Evolutionary conservation across 1,139 yeast species (phyloP), one percentile per base, ranked within the genome.

Genomic region (Taphrina populina): DNA sequence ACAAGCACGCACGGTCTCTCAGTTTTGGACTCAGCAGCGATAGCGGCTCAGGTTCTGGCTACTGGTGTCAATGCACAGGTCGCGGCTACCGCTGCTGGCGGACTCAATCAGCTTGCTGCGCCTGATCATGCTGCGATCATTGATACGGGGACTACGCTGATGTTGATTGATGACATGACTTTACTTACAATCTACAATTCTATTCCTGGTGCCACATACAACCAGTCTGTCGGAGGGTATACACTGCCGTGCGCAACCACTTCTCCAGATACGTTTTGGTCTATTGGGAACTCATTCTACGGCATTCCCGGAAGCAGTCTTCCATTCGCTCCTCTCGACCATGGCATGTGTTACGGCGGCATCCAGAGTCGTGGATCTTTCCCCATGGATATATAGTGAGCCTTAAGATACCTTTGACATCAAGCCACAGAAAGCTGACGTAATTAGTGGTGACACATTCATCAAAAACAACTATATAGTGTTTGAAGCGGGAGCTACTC

Each of bases 111-210:
- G 20, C 39, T 41, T 3, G 46, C 37, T 13, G 23, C 29, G 34
- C 54, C 54, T 11, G 39, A 39, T 8, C 98, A 98, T 70, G 97
- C 96, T 65, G 44, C 26, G 19, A 96, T 96, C 60, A 87, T 92
- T 67, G 98, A 92, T 71, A 92, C 98, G 59, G 98, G 98, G 73
- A 92, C 98, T 62, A 90, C 97, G 26, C 79, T 92, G 71, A 84
- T 92, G 52, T 36, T 46, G 32, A 21, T 46, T 17, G 54, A 37
- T 23, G 49, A 47, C 27, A 32, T 23, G 49, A 35, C 49, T 11
- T 27, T 46, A 11, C 35, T 36, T 36, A 36, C 47, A 11, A 40
- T 54, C 30, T 54, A 54, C 54, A 45, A 36, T n/a, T 30, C 35
- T 5, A 29, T 54, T 17, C 37, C 49, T 2, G 58, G 54, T 17